Evolutionary conservation across 805 yeast species (phyloP).

Genomic region (Wickerhamiella lipophila): DNA sequence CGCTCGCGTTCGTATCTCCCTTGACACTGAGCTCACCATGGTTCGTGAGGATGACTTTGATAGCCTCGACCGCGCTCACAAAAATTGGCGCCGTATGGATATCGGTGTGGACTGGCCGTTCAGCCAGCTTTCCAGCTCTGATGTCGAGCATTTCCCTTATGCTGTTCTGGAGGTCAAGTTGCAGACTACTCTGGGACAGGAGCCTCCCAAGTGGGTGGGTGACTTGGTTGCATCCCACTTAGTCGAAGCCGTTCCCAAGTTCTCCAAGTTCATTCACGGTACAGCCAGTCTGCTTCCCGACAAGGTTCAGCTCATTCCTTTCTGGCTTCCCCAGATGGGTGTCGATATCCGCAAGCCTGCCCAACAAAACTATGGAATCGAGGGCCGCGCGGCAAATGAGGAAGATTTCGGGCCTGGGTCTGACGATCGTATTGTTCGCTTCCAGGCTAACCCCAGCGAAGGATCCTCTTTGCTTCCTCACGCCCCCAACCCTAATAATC

Average conservation of each 20-base stretch:
- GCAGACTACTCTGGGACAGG: conserved; percentile 97
- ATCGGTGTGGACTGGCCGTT: conserved; percentile 97
- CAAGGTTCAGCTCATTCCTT: conserved; percentile 72
- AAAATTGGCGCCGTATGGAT: conserved; percentile 97
- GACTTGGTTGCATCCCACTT: conserved; percentile 83
- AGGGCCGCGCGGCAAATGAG: conserved; percentile 30
- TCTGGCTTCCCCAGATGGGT: conserved; percentile 96
- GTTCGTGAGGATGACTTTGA: conserved; percentile 96
- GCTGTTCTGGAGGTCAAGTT: conserved; percentile 95
- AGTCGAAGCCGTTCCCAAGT: conserved; percentile 97
- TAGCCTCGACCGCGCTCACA: conserved; percentile 76
- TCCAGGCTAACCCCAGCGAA: conserved; percentile 15
- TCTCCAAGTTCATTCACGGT: conserved; percentile 95
- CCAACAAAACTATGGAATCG: conserved; percentile 49
- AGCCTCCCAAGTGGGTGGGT: conserved; percentile 96
- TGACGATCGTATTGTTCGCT: conserved; percentile 14
- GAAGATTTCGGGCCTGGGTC: conserved; percentile 9
- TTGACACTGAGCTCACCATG: conserved; percentile 95
- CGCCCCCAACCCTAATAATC: not conserved
- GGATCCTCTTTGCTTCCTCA: conserved; percentile 18
- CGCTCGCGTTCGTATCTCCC: conserved; percentile 95
- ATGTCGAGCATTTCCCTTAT: conserved; percentile 88
- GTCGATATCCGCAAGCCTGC: conserved; percentile 88
- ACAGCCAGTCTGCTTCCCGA: conserved; percentile 84
- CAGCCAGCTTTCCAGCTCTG: conserved; percentile 66